Conservation (phyloP, 805 yeast genomes). For the Starmera caribaea region DNA sequence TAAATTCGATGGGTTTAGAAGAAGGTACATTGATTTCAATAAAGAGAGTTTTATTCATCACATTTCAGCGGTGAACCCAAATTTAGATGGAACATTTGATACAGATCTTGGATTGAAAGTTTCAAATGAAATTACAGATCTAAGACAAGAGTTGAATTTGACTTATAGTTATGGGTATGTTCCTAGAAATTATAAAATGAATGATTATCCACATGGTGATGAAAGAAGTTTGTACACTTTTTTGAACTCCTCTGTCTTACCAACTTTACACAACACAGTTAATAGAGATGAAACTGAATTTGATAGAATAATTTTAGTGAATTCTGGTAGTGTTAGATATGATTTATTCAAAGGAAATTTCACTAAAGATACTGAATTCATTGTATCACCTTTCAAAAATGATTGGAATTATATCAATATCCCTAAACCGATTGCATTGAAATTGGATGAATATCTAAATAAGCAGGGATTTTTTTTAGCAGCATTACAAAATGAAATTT, state of each 20-base stretch:
- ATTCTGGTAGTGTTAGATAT: constrained; percentile 84
- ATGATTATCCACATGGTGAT: constrained; percentile 55
- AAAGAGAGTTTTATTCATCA: constrained; percentile 62
- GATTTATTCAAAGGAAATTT: constrained; percentile 80
- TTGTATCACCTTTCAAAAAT: constrained; percentile 79
- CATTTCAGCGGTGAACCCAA: constrained; percentile 16
- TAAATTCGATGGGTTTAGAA: constrained; percentile 27
- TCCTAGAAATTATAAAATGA: constrained; percentile 55
- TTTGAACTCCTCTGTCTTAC: constrained; percentile 47
- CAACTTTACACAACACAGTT: constrained; percentile 26
- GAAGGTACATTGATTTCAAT: constrained; percentile 82
- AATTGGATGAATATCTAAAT: constrained; percentile 49
- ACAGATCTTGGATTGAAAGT: constrained; percentile 47
- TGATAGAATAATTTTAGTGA: constrained; percentile 52
- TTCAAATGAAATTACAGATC: constrained; percentile 30
- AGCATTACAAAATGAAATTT: constrained; percentile 4
- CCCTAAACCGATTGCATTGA: constrained; percentile 46
- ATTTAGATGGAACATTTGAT: constrained; percentile 26
- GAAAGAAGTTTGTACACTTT: constrained; percentile 49
- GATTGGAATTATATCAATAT: constrained; percentile 63
- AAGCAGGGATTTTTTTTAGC: constrained; percentile 30
- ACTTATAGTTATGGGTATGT: constrained; percentile 55
- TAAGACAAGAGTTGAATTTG: constrained; percentile 42
- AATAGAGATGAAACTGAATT: constrained; percentile 18
- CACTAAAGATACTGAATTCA: constrained; percentile 70